Conservation (phyloP, 495 filamentous ascomycete species). For the Neurospora sublineolata region DNA sequence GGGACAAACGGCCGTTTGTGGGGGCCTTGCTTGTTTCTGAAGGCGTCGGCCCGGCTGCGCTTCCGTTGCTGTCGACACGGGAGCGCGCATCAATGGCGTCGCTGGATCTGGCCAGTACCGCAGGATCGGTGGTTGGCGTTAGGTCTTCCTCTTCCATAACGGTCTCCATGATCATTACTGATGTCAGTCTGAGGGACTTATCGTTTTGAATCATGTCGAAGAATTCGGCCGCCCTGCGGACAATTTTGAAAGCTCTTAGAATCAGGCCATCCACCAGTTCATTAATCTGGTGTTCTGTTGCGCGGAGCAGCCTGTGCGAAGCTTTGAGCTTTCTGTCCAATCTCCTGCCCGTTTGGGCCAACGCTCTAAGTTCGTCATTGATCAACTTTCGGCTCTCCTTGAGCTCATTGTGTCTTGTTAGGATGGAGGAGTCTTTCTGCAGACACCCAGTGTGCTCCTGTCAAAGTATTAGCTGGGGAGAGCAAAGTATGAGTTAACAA, state of each 20-base stretch:
- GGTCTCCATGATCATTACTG: conserved; percentile 46
- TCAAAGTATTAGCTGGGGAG: conserved; percentile 6
- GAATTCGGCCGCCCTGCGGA: conserved; percentile 82
- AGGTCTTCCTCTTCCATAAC: conserved; percentile 50
- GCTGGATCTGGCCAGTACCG: conserved; percentile 19
- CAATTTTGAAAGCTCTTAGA: conserved; percentile 83
- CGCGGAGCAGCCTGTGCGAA: conserved; percentile 11
- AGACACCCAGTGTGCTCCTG: conserved; percentile 84
- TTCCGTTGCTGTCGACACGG: conserved; percentile 20
- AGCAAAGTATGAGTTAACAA: background rate
- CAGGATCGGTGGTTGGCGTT: conserved; percentile 61
- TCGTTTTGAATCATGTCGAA: conserved; percentile 83
- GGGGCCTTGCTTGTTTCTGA: conserved; percentile 19
- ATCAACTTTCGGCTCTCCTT: conserved; percentile 74
- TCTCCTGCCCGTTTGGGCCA: conserved; percentile 78
- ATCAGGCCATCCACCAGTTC: conserved; percentile 84
- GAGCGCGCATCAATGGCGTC: conserved; percentile 26
- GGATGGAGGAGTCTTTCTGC: conserved; percentile 62
- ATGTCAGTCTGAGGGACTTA: conserved; percentile 34
- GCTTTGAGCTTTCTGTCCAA: conserved; percentile 51
- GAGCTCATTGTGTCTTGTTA: conserved; percentile 64
- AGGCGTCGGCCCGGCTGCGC: conserved; percentile 16
- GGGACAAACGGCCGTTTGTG: conserved; percentile 34
- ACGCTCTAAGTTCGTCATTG: conserved; percentile 73
- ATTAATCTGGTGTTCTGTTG: conserved; percentile 51